These are phyloP conservation scores for Ceratobasidium sp. DNA, from an alignment of 1,284 basidiomycete genomes.

Conservation along the genomic window DNA sequence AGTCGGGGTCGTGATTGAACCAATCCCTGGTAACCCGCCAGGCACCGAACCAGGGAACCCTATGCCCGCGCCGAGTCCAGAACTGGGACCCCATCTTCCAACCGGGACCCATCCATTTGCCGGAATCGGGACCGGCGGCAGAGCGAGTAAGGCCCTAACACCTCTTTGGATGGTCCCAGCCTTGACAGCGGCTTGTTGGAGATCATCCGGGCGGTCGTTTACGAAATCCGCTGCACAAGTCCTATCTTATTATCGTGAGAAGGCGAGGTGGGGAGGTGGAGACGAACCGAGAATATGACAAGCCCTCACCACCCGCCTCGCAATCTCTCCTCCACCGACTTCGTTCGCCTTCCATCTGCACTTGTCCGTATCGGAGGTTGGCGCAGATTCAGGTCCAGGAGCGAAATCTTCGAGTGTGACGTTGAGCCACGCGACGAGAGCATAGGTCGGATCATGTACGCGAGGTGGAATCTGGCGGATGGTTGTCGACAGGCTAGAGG, in stretches of 20 bases:
- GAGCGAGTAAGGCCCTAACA: background rate
- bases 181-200: conserved; percentile 9
- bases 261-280: background rate
- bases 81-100: conserved; percentile 32
- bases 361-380: conserved; percentile 10
- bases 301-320: conserved; percentile 23
- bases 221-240: conserved; percentile 29
- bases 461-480: conserved; percentile 10
- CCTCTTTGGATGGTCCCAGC: conserved; percentile 35
- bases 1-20: background rate
- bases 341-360: conserved; percentile 35
- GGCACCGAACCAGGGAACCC: background rate
- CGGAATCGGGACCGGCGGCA: conserved; percentile 37
- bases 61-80: background rate
- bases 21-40: background rate
- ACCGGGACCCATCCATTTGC: conserved; percentile 10
- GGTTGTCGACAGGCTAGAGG: conserved; percentile 11
- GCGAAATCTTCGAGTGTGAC: conserved; percentile 38
- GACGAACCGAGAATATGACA: conserved; percentile 36
- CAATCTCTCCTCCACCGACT: conserved; percentile 30
- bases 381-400: conserved; percentile 11
- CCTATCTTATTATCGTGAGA: no score
- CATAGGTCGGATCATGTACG: conserved; percentile 12
- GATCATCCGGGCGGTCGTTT: conserved; percentile 25
- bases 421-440: conserved; percentile 35